These are phyloP conservation scores for Pseudozyma pruni DNA, from an alignment of 1,284 basidiomycete genomes.

Conservation along the genomic window DNA sequence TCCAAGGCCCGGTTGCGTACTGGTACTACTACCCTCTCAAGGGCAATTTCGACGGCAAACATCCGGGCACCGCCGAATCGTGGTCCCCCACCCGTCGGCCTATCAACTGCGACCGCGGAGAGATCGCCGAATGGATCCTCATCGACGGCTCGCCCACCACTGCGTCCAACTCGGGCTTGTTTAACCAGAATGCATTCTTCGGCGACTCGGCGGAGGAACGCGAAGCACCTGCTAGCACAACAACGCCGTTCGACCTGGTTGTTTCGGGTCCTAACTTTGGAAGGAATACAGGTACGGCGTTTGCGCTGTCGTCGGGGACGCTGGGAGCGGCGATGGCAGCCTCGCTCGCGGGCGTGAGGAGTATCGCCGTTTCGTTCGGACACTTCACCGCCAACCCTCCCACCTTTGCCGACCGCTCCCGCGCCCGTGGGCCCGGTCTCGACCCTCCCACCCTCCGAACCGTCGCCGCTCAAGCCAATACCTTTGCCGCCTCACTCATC, in stretches of 20 bases:
- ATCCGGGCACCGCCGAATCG: constrained; percentile 37
- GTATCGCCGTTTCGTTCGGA: constrained; percentile 61
- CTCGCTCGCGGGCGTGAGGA: constrained; percentile 51
- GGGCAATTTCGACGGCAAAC: constrained; percentile 52
- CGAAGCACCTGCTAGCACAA: constrained; percentile 17
- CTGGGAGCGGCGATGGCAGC: constrained; percentile 63
- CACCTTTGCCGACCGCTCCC: constrained; percentile 33
- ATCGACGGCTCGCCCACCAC: constrained; percentile 65
- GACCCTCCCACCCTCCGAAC: constrained; percentile 16
- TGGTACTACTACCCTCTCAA: constrained; percentile 67
- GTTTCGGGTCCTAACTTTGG: constrained; percentile 66
- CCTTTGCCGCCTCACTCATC: constrained; percentile 42
- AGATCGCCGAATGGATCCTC: constrained; percentile 64
- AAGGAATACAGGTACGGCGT: constrained; percentile 65
- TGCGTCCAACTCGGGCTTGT: constrained; percentile 63
- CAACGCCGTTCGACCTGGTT: constrained; percentile 58
- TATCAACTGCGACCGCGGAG: constrained; percentile 48
- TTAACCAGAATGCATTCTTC: constrained; percentile 54
- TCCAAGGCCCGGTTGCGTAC: constrained; percentile 47
- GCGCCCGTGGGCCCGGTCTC: constrained; percentile 31
- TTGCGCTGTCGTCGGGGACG: constrained; percentile 64
- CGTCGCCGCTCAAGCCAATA: constrained; percentile 38
- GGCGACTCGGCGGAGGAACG: constrained; percentile 15
- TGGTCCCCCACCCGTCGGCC: constrained; percentile 61
- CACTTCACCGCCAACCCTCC: constrained; percentile 58